These are phyloP conservation scores for Globisporangium sylvaticum DNA, from an alignment of 352 stramenopile genomes.

Conservation along the genomic window DNA sequence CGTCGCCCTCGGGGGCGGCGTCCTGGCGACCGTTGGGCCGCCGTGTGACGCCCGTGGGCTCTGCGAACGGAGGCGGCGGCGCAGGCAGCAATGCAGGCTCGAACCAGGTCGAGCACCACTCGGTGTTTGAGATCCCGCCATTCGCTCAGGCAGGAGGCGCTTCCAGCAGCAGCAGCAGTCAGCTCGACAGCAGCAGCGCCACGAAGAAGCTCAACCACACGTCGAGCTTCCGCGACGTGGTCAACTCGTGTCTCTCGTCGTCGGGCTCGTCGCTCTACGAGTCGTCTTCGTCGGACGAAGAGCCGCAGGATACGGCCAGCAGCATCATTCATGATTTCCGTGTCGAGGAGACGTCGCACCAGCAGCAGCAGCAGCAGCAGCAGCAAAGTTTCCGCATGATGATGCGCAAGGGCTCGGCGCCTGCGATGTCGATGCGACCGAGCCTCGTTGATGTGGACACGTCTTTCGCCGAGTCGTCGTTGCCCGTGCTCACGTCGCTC, in stretches of 20 bases:
- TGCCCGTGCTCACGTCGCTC: slow-evolving; percentile 43
- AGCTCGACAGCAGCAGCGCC: slow-evolving; percentile 22
- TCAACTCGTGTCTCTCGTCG: slow-evolving; percentile 43
- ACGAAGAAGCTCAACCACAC: slow-evolving; percentile 26
- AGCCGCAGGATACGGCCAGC: slow-evolving; percentile 19
- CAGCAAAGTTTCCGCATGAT: slow-evolving; percentile 18
- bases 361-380: background rate
- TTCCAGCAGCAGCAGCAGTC: background rate
- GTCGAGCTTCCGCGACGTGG: slow-evolving; percentile 41
- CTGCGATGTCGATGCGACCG: slow-evolving; percentile 14
- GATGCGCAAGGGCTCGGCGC: slow-evolving; percentile 19
- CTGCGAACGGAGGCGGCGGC: slow-evolving; percentile 6
- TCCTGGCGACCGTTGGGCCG: slow-evolving; percentile 48
- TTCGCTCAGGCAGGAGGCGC: slow-evolving; percentile 14
- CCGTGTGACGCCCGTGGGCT: slow-evolving; percentile 25
- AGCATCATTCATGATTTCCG: slow-evolving; percentile 13
- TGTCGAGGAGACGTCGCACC: slow-evolving; percentile 2
- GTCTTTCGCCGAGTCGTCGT: slow-evolving; percentile 42
- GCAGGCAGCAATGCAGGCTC: background rate
- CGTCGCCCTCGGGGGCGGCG: slow-evolving; percentile 24
- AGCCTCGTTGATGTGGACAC: slow-evolving; percentile 28
- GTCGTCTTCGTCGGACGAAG: slow-evolving; percentile 44
- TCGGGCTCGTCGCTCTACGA: slow-evolving; percentile 54
- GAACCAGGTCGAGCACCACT: slow-evolving; percentile 20
- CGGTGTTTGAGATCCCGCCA: slow-evolving; percentile 15